phyloP scores from a whole-genome alignment of 805 yeast genomes.

The Naumovozyma baii region DNA sequence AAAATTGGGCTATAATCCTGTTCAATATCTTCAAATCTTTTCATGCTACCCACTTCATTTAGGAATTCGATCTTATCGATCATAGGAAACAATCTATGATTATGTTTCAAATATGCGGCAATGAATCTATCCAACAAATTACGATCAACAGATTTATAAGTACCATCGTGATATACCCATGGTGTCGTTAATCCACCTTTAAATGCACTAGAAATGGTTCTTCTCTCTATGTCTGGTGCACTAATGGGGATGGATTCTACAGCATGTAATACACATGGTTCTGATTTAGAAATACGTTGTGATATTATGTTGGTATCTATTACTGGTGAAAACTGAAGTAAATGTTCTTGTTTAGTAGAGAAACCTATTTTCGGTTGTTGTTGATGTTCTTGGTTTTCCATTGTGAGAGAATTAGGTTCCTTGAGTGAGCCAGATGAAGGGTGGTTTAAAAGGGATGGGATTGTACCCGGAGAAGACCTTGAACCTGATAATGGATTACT shows the following conservation, averaged over 20 bases:
- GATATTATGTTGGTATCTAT: not conserved
- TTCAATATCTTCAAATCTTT: constrained; percentile 25
- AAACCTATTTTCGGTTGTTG: not conserved
- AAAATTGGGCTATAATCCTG: constrained; percentile 17
- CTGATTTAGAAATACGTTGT: not conserved
- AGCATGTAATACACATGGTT: constrained; percentile 8
- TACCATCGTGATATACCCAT: constrained; percentile 20
- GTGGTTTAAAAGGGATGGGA: not conserved
- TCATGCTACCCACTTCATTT: constrained; percentile 25
- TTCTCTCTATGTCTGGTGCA: constrained; percentile 26
- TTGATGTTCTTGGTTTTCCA: too few species aligned
- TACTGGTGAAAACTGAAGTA: not conserved
- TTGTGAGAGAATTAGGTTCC: too few species aligned
- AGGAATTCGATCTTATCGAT: constrained; percentile 33
- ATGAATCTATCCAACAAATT: constrained; percentile 31
- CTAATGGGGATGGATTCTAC: constrained; percentile 23
- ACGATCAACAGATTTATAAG: constrained; percentile 25
- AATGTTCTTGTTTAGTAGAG: not conserved
- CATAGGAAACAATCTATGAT: constrained; percentile 37
- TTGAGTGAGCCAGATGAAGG: not conserved
- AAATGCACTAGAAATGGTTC: constrained; percentile 21
- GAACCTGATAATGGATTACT: too few species aligned
- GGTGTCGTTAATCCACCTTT: constrained; percentile 25
- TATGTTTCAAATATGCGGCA: constrained; percentile 38
- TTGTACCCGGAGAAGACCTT: not conserved